Conservation (phyloP, 257 asterid genomes). For the Striga asiatica region DNA sequence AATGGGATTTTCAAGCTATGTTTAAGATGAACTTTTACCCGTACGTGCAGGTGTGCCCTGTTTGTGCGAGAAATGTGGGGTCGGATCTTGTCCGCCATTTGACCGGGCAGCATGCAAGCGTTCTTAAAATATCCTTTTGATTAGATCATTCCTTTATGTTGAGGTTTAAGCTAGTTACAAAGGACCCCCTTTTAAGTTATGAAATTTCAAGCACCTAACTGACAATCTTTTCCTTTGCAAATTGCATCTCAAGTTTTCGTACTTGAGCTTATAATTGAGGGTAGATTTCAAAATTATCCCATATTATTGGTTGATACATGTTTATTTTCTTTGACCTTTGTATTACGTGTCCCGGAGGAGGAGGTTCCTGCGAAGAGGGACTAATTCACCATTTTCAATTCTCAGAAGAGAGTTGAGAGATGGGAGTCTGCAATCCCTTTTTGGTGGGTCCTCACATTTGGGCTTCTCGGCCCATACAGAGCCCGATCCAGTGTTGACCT, state of each 20-base stretch:
- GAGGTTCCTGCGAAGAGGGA: constrained; percentile 39
- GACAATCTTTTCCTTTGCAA: not conserved
- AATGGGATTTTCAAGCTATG: no score
- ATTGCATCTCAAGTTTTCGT: not conserved
- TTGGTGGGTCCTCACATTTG: constrained; percentile 40
- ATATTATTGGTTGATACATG: not conserved
- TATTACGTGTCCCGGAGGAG: constrained; percentile 63
- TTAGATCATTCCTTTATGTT: not conserved
- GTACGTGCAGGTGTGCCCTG: constrained; percentile 58
- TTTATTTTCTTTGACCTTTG: constrained; percentile 35
- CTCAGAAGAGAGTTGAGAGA: constrained; percentile 60
- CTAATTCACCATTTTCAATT: constrained; percentile 33
- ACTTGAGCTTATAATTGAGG: not conserved
- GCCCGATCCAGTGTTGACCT: constrained; percentile 56
- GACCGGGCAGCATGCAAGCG: constrained; percentile 58
- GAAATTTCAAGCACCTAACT: not conserved
- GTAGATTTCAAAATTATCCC: not conserved
- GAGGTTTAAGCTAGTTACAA: no score
- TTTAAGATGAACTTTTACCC: not conserved
- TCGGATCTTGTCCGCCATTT: constrained; percentile 63
- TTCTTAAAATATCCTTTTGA: constrained; percentile 68
- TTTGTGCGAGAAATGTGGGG: constrained; percentile 56
- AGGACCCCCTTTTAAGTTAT: not conserved
- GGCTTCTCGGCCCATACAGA: constrained; percentile 35
- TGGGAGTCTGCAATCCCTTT: constrained; percentile 53